Evolutionary conservation across 1,139 yeast genomes (phyloP).

Genomic region (Pichia sp.): DNA sequence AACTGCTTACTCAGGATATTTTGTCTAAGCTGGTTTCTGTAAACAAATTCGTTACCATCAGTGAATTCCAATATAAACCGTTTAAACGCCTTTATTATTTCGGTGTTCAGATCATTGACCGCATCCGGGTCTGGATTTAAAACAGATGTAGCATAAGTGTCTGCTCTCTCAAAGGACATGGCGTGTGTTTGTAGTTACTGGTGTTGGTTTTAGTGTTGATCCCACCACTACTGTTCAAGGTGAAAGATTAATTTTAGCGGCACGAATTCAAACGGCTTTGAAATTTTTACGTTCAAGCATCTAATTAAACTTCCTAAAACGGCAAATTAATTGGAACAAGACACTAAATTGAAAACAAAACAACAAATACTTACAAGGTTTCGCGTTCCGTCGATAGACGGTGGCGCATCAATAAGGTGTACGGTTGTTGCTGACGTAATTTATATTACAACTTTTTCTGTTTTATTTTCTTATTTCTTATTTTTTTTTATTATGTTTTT

Average conservation of each 20-base stretch:
- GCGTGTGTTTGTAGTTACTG: too few relatives aligned
- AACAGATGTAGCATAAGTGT: conserved; percentile 76
- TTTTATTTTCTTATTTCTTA: too few relatives aligned
- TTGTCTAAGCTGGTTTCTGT: conserved; percentile 88
- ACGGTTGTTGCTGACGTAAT: too few relatives aligned
- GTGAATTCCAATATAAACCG: conserved; percentile 81
- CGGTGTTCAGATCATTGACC: conserved; percentile 59
- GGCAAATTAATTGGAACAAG: not conserved
- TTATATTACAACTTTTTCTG: too few relatives aligned
- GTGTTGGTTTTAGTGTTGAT: too few relatives aligned
- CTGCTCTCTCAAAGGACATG: conserved; percentile 74
- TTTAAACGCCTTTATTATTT: conserved; percentile 71
- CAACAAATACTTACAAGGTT: not conserved
- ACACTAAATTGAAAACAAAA: not conserved
- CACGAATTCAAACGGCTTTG: too few relatives aligned
- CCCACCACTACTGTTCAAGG: too few relatives aligned
- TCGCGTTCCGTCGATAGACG: conserved; percentile 6
- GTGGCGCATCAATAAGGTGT: too few relatives aligned
- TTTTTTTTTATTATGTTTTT: too few relatives aligned
- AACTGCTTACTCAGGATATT: conserved; percentile 74
- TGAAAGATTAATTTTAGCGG: too few relatives aligned
- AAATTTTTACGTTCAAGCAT: too few relatives aligned
- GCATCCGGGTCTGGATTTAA: conserved; percentile 67
- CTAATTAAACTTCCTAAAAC: not conserved
- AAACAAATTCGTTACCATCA: conserved; percentile 72